Percentiles rank a stretch among this genome's conserved stretches.
Conservation (phyloP, 176 grass and related monocot species). For the Bonia amplexicaulis region DNA sequence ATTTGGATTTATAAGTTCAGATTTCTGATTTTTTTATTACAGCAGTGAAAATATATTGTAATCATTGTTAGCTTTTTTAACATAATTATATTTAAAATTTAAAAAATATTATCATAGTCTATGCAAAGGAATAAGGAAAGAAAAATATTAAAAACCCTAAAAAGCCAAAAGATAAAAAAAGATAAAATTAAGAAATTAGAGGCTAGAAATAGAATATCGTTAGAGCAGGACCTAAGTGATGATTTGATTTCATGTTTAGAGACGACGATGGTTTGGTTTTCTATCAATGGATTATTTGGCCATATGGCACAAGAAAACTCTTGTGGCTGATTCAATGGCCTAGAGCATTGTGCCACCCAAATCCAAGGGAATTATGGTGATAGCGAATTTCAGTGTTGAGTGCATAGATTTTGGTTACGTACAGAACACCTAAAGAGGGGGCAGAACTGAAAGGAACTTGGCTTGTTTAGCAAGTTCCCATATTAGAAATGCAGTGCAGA, state of each 20-base stretch:
- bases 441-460: not conserved
- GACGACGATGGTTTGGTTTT: not conserved
- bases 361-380: not conserved
- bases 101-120: too few relatives aligned
- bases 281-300: not conserved
- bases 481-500: not conserved
- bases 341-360: not conserved
- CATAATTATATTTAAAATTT: too few relatives aligned
- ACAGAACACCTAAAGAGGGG: not conserved
- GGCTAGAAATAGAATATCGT: too few relatives aligned
- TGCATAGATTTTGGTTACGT: conserved; percentile 21
- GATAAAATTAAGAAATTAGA: too few relatives aligned
- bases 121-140: too few relatives aligned
- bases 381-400: not conserved
- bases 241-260: not conserved
- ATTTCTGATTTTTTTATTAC: too few relatives aligned
- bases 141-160: too few relatives aligned
- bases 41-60: too few relatives aligned
- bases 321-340: not conserved
- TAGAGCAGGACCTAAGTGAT: not conserved
- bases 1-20: too few relatives aligned
- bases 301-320: not conserved
- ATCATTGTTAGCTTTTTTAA: too few relatives aligned
- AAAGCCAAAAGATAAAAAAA: too few relatives aligned
- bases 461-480: not conserved